A percentile compares a stretch with the other conserved stretches of the same genome.
Conservation (phyloP, 2,329 filamentous ascomycete species). For the Xylaria multiplex region DNA sequence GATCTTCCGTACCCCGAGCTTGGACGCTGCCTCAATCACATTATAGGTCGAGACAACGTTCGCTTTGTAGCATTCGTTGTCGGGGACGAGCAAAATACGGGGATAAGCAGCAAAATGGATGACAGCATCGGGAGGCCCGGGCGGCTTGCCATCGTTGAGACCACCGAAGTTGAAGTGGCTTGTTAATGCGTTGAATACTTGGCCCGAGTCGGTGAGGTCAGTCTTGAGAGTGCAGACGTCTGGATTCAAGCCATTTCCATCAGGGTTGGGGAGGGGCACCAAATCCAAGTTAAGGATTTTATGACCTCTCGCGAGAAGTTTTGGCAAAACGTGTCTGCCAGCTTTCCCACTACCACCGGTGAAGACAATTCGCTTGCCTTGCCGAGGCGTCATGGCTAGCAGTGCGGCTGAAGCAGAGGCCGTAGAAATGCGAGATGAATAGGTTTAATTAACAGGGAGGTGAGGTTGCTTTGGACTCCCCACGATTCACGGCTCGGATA, state of each 20-base stretch:
- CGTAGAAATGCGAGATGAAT: not conserved
- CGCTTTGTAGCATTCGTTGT: conserved; percentile 66
- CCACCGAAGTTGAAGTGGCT: conserved; percentile 60
- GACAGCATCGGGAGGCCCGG: conserved; percentile 65
- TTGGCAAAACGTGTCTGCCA: conserved; percentile 50
- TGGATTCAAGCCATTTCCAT: conserved; percentile 31
- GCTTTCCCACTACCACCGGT: conserved; percentile 52
- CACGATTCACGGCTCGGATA: no score
- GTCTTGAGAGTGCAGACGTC: conserved; percentile 50
- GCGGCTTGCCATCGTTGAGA: conserved; percentile 40
- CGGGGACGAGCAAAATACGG: conserved; percentile 69
- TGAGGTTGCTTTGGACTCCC: no score
- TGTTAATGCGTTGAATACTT: conserved; percentile 52
- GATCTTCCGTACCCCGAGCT: conserved; percentile 70
- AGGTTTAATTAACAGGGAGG: no score
- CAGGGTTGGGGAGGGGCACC: conserved; percentile 41
- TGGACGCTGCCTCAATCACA: conserved; percentile 70
- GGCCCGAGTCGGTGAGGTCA: conserved; percentile 48
- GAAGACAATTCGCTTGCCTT: conserved; percentile 47
- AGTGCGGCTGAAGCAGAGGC: not conserved
- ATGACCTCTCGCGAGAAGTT: conserved; percentile 41
- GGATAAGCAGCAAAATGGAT: conserved; percentile 71
- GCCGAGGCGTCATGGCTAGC: not conserved
- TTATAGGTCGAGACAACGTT: conserved; percentile 69
- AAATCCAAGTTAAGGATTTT: conserved; percentile 52